A percentile compares a stretch with the other conserved stretches of the same genome.
Evolutionary conservation across 371 early-diverging fungal species (phyloP).

Genomic region (Dinochytrium kinnereticum): DNA sequence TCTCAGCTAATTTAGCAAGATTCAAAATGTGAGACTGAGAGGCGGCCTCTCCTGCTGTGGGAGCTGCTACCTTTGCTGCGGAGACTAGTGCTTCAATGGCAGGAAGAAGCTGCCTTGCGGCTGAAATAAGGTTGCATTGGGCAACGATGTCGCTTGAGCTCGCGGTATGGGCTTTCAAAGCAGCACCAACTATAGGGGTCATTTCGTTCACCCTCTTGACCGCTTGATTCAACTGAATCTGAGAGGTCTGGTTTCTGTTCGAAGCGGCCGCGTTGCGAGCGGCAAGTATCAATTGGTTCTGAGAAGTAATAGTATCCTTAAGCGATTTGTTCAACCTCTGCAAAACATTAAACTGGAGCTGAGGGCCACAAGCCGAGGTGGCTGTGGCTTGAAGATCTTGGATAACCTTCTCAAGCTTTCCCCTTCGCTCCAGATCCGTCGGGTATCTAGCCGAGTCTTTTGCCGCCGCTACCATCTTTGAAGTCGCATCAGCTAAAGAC

Average conservation of each 20-base stretch:
- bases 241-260: conserved; percentile 55
- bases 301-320: conserved; percentile 40
- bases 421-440: conserved; percentile 32
- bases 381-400: conserved; percentile 35
- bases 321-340: conserved; percentile 43
- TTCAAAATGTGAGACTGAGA: conserved; percentile 41
- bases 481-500: conserved; percentile 51
- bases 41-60: conserved; percentile 47
- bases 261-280: conserved; percentile 44
- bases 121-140: conserved; percentile 46
- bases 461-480: conserved; percentile 54
- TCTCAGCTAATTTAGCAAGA: conserved; percentile 37
- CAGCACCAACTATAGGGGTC: conserved; percentile 33
- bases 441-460: conserved; percentile 50
- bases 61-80: conserved; percentile 46
- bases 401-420: conserved; percentile 38
- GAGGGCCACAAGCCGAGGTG: conserved; percentile 39
- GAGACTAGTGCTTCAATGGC: conserved; percentile 37
- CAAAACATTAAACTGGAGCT: conserved; percentile 43
- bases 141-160: conserved; percentile 44
- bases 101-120: conserved; percentile 48
- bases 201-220: conserved; percentile 40
- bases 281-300: conserved; percentile 50
- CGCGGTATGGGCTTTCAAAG: conserved; percentile 29
- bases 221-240: conserved; percentile 50